Conservation (phyloP, 257 asterid species). For the Nicotiana paniculata region DNA sequence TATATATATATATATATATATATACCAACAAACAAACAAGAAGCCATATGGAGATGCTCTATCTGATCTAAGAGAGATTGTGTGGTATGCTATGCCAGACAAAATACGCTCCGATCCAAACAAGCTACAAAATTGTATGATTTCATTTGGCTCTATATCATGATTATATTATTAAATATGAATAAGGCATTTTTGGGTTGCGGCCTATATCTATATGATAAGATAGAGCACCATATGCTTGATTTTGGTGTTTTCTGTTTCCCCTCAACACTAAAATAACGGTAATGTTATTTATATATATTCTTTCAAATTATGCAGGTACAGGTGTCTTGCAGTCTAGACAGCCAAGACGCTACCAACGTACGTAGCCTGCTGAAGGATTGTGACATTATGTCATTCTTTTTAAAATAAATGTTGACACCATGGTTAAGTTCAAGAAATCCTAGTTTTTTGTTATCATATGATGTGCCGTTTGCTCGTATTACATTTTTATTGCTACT, state of each 20-base stretch:
- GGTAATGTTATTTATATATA: neutral
- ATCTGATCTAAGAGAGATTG: too few relatives aligned
- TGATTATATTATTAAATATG: neutral
- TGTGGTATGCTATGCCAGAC: neutral
- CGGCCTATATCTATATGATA: neutral
- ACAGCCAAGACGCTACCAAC: neutral
- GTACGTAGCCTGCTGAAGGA: too few relatives aligned
- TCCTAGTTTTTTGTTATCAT: too few relatives aligned
- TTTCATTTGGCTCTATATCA: neutral
- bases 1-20: too few relatives aligned
- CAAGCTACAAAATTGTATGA: neutral
- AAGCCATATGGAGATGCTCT: neutral
- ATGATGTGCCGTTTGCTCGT: too few relatives aligned
- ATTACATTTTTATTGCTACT: too few relatives aligned
- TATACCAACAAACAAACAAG: too few relatives aligned
- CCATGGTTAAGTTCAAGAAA: too few relatives aligned
- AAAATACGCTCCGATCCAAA: neutral
- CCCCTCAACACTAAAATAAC: neutral
- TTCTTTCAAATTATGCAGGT: neutral
- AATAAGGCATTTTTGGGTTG: neutral
- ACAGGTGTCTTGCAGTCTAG: neutral
- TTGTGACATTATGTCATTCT: too few relatives aligned
- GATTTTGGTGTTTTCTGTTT: conserved; percentile 13
- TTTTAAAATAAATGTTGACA: too few relatives aligned
- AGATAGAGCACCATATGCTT: neutral